Percentiles rank a stretch among this genome's conserved stretches.
Conservation (phyloP, 2,329 filamentous ascomycete species). For the Albifimbria verrucaria region DNA sequence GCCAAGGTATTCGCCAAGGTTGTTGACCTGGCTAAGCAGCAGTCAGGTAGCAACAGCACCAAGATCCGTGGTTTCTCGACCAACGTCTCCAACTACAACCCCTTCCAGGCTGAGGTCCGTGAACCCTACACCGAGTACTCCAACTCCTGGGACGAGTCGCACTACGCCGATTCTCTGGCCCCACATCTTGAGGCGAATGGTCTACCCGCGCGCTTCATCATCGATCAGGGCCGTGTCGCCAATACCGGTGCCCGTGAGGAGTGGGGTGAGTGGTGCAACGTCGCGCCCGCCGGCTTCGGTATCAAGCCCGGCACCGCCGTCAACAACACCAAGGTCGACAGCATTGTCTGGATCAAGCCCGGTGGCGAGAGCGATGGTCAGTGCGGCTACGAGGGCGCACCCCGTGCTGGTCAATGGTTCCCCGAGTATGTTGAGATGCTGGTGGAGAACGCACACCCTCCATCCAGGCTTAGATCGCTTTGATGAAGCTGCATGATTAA, state of each 20-base stretch:
- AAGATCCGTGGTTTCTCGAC: slow-evolving; percentile 38
- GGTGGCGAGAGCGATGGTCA: slow-evolving; percentile 40
- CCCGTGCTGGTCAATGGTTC: slow-evolving; percentile 38
- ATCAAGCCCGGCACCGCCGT: slow-evolving; percentile 29
- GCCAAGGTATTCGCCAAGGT: slow-evolving; percentile 38
- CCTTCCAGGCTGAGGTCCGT: slow-evolving; percentile 32
- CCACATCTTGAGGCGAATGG: slow-evolving; percentile 33
- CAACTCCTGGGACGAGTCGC: slow-evolving; percentile 36
- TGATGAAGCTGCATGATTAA: not conserved
- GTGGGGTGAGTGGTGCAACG: slow-evolving; percentile 44
- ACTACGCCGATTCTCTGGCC: slow-evolving; percentile 36
- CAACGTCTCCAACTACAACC: slow-evolving; percentile 42
- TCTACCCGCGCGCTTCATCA: slow-evolving; percentile 40
- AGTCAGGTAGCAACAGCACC: slow-evolving; percentile 13
- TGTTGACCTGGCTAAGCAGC: slow-evolving; percentile 25
- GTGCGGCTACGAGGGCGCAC: slow-evolving; percentile 34
- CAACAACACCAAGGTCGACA: slow-evolving; percentile 35
- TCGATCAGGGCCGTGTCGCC: slow-evolving; percentile 41
- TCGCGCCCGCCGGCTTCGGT: slow-evolving; percentile 36
- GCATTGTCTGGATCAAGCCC: slow-evolving; percentile 43
- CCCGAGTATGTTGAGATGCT: slow-evolving; percentile 37
- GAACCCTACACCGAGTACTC: slow-evolving; percentile 38
- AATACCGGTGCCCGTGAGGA: slow-evolving; percentile 30
- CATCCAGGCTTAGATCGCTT: no score
- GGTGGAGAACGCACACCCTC: slow-evolving; percentile 32